These are phyloP conservation scores for Apiospora rasikravindrae DNA, from an alignment of 2,329 filamentous ascomycete species.

Conservation along the genomic window DNA sequence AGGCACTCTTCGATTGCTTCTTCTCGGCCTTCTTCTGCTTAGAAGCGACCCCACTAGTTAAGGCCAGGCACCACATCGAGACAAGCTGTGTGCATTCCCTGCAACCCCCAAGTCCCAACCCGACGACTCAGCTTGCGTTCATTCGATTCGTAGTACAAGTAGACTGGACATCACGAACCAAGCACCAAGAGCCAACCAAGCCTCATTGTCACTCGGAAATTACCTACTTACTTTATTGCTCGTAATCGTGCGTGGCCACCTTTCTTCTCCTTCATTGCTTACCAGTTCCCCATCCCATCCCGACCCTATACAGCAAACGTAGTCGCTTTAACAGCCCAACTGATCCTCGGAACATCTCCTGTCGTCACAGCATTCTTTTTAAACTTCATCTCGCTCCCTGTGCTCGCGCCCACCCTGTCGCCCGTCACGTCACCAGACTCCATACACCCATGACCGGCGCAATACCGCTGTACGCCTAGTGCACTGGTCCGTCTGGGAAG, in stretches of 20 bases:
- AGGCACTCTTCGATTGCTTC: background rate
- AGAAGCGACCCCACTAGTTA: background rate
- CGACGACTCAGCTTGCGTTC: background rate
- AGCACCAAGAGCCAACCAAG: background rate
- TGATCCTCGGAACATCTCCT: background rate
- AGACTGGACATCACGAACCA: background rate
- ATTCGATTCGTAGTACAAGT: background rate
- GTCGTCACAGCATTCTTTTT: background rate
- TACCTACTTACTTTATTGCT: background rate
- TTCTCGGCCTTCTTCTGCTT: background rate
- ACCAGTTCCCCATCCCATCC: background rate
- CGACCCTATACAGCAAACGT: no score
- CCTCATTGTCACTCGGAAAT: background rate
- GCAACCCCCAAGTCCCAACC: background rate
- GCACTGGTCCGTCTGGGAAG: background rate
- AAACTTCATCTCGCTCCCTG: background rate
- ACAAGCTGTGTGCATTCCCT: background rate
- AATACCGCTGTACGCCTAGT: background rate
- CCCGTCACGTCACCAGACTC: background rate
- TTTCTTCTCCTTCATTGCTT: background rate
- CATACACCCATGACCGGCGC: background rate
- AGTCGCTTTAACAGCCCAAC: background rate
- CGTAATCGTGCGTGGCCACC: background rate
- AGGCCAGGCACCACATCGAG: background rate
- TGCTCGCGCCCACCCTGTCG: background rate